A percentile compares a stretch with the other conserved stretches of the same genome.
phyloP scores from a whole-genome alignment of 163 green algal species.

The Chloromonas sp. region DNA sequence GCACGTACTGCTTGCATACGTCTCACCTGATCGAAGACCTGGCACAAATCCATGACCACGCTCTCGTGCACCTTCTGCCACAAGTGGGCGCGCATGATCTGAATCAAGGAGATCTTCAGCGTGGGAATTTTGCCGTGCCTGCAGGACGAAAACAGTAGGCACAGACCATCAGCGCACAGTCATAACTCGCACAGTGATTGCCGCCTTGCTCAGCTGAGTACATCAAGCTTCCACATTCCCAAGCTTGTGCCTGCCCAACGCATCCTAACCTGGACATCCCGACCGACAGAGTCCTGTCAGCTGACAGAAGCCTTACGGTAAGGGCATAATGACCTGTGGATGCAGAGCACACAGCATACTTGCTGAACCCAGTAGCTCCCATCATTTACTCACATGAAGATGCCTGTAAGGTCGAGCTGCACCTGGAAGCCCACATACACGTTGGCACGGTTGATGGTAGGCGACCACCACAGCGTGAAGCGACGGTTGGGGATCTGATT shows the following conservation, averaged over 20 bases:
- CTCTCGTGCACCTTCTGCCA: conserved; percentile 99
- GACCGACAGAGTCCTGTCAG: no score
- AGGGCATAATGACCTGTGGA: no score
- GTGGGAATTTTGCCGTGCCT: conserved; percentile 90
- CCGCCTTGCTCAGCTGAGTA: no score
- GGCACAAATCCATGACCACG: conserved; percentile 71
- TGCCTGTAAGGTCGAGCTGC: conserved; percentile 98
- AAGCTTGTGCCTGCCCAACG: no score
- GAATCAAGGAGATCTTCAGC: conserved; percentile 99
- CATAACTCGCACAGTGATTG: no score
- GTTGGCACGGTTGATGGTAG: conserved; percentile 99
- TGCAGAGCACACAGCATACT: no score
- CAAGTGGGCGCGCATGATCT: conserved; percentile 99
- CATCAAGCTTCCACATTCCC: no score
- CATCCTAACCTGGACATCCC: no score
- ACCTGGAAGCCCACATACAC: conserved; percentile 99
- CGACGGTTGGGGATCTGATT: conserved; percentile 99
- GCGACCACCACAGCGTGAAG: conserved; percentile 99
- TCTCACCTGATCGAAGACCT: conserved; percentile 24
- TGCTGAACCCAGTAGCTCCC: no score
- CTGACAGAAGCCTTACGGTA: no score
- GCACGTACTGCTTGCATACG: no score
- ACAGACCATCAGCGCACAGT: no score
- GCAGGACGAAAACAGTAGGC: background rate
- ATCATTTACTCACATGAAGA: conserved; percentile 86